These are phyloP conservation scores for Geotrichum histeridarum DNA, from an alignment of 1,139 yeast species.

Conservation along the genomic window DNA sequence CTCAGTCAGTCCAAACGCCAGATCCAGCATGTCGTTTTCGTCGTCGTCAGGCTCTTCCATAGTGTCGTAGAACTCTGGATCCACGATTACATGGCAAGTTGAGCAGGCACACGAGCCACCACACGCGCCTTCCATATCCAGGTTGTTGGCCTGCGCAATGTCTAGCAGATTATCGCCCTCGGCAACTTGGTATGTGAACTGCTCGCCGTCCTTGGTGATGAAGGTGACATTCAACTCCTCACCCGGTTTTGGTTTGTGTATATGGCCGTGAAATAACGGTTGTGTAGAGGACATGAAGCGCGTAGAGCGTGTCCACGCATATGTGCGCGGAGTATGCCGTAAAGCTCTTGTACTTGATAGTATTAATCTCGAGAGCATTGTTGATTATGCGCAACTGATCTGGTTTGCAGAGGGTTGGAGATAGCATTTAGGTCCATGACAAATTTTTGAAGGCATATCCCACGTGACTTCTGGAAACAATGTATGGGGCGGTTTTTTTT, in stretches of 20 bases:
- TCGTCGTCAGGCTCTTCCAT: constrained; percentile 96
- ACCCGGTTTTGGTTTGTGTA: constrained; percentile 86
- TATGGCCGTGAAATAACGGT: constrained; percentile 60
- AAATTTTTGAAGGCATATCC: no score
- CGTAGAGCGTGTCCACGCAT: neutral
- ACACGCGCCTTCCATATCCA: constrained; percentile 98
- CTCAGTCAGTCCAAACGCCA: constrained; percentile 94
- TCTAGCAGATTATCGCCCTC: constrained; percentile 90
- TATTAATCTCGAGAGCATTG: neutral
- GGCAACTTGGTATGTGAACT: constrained; percentile 73
- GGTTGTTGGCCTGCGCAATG: constrained; percentile 87
- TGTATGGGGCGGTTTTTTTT: no score
- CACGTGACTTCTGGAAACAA: no score
- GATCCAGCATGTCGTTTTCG: constrained; percentile 95
- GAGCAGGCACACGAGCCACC: constrained; percentile 99
- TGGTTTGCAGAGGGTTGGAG: no score
- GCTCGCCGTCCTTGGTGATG: constrained; percentile 86
- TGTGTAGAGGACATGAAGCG: neutral
- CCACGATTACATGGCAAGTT: constrained; percentile 93
- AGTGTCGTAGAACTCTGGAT: constrained; percentile 85
- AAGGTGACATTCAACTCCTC: constrained; percentile 88
- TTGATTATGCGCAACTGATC: neutral
- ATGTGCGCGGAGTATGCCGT: neutral
- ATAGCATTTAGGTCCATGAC: no score
- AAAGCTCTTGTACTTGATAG: neutral